phyloP scores from a whole-genome alignment of 305 asterid species.

The Plantago coronopus region DNA sequence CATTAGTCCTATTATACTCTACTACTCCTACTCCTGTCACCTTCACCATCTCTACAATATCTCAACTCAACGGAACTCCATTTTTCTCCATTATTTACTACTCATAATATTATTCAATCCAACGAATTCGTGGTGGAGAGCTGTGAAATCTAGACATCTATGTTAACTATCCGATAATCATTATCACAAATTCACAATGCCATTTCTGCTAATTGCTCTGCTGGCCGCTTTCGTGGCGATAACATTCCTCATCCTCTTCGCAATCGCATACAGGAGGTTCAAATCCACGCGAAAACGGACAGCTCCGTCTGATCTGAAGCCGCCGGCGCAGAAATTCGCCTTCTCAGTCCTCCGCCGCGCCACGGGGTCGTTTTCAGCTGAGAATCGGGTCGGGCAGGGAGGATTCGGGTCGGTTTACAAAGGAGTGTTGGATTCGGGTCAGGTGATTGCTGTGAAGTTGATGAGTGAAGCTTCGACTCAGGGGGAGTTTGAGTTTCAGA shows the following conservation, averaged over 20 bases:
- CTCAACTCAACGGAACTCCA: too few relatives aligned
- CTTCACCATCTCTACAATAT: constrained; percentile 29
- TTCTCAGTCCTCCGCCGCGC: constrained; percentile 56
- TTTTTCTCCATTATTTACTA: not conserved
- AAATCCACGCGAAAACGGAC: constrained; percentile 70
- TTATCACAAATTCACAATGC: constrained; percentile 43
- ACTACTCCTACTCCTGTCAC: constrained; percentile 26
- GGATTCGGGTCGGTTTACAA: constrained; percentile 89
- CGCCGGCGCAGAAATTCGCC: constrained; percentile 58
- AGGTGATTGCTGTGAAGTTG: constrained; percentile 71
- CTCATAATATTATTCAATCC: too few relatives aligned
- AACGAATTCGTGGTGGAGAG: too few relatives aligned
- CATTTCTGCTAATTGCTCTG: constrained; percentile 47
- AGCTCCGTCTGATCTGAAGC: constrained; percentile 76
- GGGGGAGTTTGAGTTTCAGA: constrained; percentile 88
- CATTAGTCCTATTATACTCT: too few relatives aligned
- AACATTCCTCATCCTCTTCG: constrained; percentile 39
- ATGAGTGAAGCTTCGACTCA: constrained; percentile 64
- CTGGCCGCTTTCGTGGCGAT: constrained; percentile 44
- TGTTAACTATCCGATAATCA: too few relatives aligned
- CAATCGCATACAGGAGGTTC: constrained; percentile 38
- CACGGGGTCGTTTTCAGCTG: constrained; percentile 50
- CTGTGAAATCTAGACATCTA: too few relatives aligned
- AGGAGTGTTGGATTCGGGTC: constrained; percentile 73
- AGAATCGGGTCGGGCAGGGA: constrained; percentile 79